Evolutionary conservation across 2,329 filamentous ascomycete genomes (phyloP), one percentile per base, ranked within the genome.

Genomic region (Endocalyx cinctus): DNA sequence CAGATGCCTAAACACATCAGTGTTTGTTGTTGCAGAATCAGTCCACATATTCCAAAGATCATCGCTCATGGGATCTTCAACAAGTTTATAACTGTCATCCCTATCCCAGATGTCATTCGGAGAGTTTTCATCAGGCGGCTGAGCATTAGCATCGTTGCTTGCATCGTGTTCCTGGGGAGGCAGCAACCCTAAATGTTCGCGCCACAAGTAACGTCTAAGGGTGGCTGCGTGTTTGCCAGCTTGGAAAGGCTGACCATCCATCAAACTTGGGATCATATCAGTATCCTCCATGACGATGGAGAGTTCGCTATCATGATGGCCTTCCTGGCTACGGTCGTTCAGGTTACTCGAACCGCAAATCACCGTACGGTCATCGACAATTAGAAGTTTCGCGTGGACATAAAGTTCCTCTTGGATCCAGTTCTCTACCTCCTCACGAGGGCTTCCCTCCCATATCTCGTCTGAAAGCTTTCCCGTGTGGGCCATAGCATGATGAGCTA

Each of bases 341-440:
- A 96, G 72, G 60, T 96, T 97, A 43, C 85, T 87, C 17, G 82
- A 88, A 13, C 87, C 87, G 54, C 87, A 92, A 33, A 96, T 78
- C 2, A 85, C 87, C 29, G 87, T 74, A 34, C 80, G 79, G 58
- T 97, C 90, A 54, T 97, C 89, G 2, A 83, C 84, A 46, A 96
- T 90, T 46, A 92, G 73, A 22, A 96, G 72, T 64, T 97, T 98
- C 17, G 80, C 84, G 58, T 98, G 92, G 29, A 97, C 82, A 57
- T 98, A 98, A 2, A 97, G 74, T 59, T 98, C 90, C 57, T 98
- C 92, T 55, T 95, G 90, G 38, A 97, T 82, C 69, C 92, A 94
- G 55, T 94, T 87, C 34, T 83, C 74, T 37, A 88, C 83, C 58
- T 97, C 92, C 2, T 77, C 75, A 46, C 90, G 76, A 0, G 78